These are phyloP conservation scores for Penicillium janthinellum DNA, from an alignment of 2,329 filamentous ascomycete genomes.

Conservation along the genomic window DNA sequence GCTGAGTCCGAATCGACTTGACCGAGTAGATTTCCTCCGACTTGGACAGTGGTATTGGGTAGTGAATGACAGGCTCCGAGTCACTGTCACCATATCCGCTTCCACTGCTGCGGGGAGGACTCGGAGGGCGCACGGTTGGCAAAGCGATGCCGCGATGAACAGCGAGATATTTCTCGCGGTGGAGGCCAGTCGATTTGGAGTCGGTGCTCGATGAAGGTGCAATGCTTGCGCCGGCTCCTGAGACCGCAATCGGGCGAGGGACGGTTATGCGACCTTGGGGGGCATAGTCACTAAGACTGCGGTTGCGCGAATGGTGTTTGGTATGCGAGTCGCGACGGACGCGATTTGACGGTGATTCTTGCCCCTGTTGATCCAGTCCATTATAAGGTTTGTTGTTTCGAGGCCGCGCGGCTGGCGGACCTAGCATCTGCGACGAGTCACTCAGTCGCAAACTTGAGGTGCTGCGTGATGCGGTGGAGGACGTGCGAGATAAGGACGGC, in stretches of 20 bases:
- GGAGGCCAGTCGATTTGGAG: slow-evolving; percentile 49
- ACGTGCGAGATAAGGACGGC: slow-evolving; percentile 47
- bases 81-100: slow-evolving; percentile 57
- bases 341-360: slow-evolving; percentile 26
- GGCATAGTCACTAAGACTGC: slow-evolving; percentile 86
- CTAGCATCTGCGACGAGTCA: slow-evolving; percentile 39
- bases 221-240: slow-evolving; percentile 54
- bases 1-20: slow-evolving; percentile 65
- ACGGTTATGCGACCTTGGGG: slow-evolving; percentile 68
- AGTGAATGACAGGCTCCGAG: slow-evolving; percentile 39
- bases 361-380: slow-evolving; percentile 36
- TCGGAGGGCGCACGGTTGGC: slow-evolving; percentile 66
- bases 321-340: slow-evolving; percentile 32
- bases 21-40: slow-evolving; percentile 69
- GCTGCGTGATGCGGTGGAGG: slow-evolving; percentile 44
- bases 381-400: slow-evolving; percentile 45
- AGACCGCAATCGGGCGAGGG: slow-evolving; percentile 73
- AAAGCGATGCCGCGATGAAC: slow-evolving; percentile 72
- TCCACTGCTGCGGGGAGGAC: slow-evolving; percentile 76
- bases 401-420: slow-evolving; percentile 31
- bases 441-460: slow-evolving; percentile 41
- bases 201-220: slow-evolving; percentile 53
- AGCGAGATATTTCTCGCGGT: slow-evolving; percentile 80
- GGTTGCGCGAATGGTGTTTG: slow-evolving; percentile 64
- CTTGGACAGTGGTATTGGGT: slow-evolving; percentile 20